Evolutionary conservation across 208 protist genomes (phyloP), one percentile per base, ranked within the genome.

Genomic region (Crithidia bombi): DNA sequence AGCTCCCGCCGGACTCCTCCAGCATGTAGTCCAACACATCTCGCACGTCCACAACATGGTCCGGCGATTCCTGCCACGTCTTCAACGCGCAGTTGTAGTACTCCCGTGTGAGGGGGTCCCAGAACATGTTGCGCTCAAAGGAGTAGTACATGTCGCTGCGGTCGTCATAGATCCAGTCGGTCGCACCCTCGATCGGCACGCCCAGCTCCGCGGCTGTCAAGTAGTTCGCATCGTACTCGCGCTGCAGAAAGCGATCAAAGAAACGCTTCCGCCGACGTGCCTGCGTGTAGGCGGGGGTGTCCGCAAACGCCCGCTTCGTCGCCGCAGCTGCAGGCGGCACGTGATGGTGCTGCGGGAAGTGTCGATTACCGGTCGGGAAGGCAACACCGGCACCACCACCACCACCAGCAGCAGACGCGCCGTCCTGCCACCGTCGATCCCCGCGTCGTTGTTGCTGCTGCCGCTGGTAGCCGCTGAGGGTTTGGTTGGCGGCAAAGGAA

Each of bases 141-240:
- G 79, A 86, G 68, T 93, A 95, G 63, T 89, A 95, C 75, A 93
- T 84, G 65, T 95, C 90, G 70, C 83, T 93, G 35, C 68, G 75
- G 49, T 90, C 80, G 44, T 92, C 87, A 71, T 95, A 95, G 14
- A 95, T 73, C 90, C 90, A 95, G 65, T 95, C 87, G 15, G 75
- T 57, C 10, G 90, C 87, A 32, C 87, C 87, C 5, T 69, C 63
- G 61, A 95, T 95, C 32, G 21, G 57, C 21, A 92, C 79, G n/a
- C 83, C 83, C 9, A 95, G 72, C 65, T 93, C 87, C 30, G 51
- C 70, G 19, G 90, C 90, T 1, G 90, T 95, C 4, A 95, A 51
- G 68, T 90, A 90, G 19, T 62, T 61, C 15, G 75, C 41, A 38
- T 75, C 76, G 32, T 78, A 82, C 49, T 61, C 49, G n/a, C 80